Evolutionary conservation across 169 alveolate genomes (phyloP).

Genomic region (Theileria sp.): DNA sequence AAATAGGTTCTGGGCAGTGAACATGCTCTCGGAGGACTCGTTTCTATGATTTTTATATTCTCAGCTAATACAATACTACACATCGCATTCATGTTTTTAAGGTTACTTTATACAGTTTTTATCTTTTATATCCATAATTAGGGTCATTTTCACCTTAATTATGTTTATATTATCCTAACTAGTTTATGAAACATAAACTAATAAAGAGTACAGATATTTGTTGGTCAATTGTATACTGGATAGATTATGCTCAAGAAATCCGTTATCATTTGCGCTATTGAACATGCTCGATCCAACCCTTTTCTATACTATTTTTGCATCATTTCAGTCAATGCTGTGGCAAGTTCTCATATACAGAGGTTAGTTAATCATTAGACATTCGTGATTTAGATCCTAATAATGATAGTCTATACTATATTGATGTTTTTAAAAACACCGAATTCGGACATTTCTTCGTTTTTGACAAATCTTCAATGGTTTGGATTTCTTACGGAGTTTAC

Average conservation of each 20-base stretch:
- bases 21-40: constrained; percentile 23
- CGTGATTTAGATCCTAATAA: constrained; percentile 6
- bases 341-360: constrained; percentile 56
- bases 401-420: constrained; percentile 19
- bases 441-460: constrained; percentile 23
- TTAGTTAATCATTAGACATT: neutral
- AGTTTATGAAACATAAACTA: neutral
- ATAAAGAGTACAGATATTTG: constrained; percentile 22
- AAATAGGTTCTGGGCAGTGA: constrained; percentile 21
- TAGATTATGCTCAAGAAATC: constrained; percentile 56
- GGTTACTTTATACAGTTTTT: constrained; percentile 8
- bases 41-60: constrained; percentile 39
- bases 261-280: constrained; percentile 68
- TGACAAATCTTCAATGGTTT: constrained; percentile 24
- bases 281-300: constrained; percentile 74
- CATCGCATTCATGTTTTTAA: constrained; percentile 40
- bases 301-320: constrained; percentile 71
- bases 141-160: neutral
- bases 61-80: constrained; percentile 26
- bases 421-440: constrained; percentile 3
- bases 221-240: constrained; percentile 58
- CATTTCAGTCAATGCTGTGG: constrained; percentile 72
- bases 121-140: neutral
- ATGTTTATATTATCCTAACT: neutral
- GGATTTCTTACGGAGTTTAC: constrained; percentile 63